Conservation (phyloP, 2,329 filamentous ascomycete species). For the Fusarium heterosporum region DNA sequence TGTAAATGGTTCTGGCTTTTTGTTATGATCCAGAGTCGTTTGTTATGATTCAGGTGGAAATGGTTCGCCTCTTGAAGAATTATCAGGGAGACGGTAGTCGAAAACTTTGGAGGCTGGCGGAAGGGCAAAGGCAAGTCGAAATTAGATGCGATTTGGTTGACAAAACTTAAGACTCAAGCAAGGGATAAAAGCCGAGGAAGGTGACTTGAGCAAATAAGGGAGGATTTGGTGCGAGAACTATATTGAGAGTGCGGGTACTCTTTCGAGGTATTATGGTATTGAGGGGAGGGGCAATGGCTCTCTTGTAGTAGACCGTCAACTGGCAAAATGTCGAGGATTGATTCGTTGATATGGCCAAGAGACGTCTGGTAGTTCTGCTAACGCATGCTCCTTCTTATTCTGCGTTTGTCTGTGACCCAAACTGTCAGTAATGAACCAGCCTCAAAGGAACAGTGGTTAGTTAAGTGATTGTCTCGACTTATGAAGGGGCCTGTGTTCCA, state of each 20-base stretch:
- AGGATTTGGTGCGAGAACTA: slow-evolving; percentile 37
- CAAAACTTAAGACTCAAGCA: slow-evolving; percentile 18
- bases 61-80: slow-evolving; percentile 39
- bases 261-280: slow-evolving; percentile 38
- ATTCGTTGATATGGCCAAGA: slow-evolving; percentile 36
- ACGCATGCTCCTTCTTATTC: slow-evolving; percentile 48
- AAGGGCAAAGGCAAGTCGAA: slow-evolving; percentile 30
- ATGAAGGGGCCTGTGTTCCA: slow-evolving; percentile 52
- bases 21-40: slow-evolving; percentile 48
- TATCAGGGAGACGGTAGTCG: slow-evolving; percentile 33
- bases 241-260: slow-evolving; percentile 36
- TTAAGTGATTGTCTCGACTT: slow-evolving; percentile 51
- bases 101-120: slow-evolving; percentile 18
- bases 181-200: slow-evolving; percentile 42
- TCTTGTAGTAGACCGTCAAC: slow-evolving; percentile 50
- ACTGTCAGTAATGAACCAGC: slow-evolving; percentile 45
- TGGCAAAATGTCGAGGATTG: slow-evolving; percentile 41
- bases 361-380: slow-evolving; percentile 42
- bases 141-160: slow-evolving; percentile 29
- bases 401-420: slow-evolving; percentile 48
- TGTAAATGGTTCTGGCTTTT: slow-evolving; percentile 23
- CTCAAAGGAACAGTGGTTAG: slow-evolving; percentile 43
- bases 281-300: slow-evolving; percentile 45
- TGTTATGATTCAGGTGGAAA: slow-evolving; percentile 45
- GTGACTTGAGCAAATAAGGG: slow-evolving; percentile 45